These are phyloP conservation scores for Kwoniella newhampshirensis DNA, from an alignment of 768 basidiomycete genomes.

Conservation along the genomic window DNA sequence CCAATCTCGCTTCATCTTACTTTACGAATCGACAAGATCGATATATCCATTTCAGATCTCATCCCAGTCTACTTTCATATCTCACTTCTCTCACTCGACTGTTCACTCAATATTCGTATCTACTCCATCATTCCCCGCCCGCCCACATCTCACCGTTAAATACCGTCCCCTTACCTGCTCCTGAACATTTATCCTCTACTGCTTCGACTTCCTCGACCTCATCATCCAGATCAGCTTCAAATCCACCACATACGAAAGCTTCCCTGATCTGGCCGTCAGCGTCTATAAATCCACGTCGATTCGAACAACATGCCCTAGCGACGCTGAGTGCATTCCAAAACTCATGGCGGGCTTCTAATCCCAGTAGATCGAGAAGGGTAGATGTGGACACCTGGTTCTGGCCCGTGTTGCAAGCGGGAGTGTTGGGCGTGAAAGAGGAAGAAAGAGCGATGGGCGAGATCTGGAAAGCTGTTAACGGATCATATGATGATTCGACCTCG, in stretches of 20 bases:
- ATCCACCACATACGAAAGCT: constrained; percentile 56
- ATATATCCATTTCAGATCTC: constrained; percentile 71
- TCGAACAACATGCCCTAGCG: constrained; percentile 63
- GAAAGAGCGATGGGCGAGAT: constrained; percentile 59
- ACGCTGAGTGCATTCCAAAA: constrained; percentile 66
- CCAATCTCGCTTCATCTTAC: constrained; percentile 88
- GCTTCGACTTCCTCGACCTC: constrained; percentile 33
- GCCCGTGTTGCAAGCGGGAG: constrained; percentile 86
- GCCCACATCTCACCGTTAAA: constrained; percentile 39
- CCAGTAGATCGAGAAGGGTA: constrained; percentile 35
- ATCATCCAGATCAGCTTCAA: constrained; percentile 32
- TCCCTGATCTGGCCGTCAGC: constrained; percentile 68
- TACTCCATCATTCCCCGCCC: constrained; percentile 49
- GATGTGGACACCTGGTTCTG: constrained; percentile 62
- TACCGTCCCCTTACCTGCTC: constrained; percentile 37
- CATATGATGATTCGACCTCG: constrained; percentile 26
- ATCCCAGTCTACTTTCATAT: constrained; percentile 72
- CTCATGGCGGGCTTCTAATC: constrained; percentile 47
- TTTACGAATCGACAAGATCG: constrained; percentile 95
- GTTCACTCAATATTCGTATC: constrained; percentile 72
- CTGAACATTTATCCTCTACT: neutral
- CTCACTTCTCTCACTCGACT: constrained; percentile 73
- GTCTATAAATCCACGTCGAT: constrained; percentile 66
- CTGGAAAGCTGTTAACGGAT: constrained; percentile 45
- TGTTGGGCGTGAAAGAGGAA: constrained; percentile 82